Percentiles rank a stretch among this genome's conserved stretches.
phyloP scores from a whole-genome alignment of 2,329 filamentous ascomycete genomes.

The Phaeosphaeriaceae sp. region DNA sequence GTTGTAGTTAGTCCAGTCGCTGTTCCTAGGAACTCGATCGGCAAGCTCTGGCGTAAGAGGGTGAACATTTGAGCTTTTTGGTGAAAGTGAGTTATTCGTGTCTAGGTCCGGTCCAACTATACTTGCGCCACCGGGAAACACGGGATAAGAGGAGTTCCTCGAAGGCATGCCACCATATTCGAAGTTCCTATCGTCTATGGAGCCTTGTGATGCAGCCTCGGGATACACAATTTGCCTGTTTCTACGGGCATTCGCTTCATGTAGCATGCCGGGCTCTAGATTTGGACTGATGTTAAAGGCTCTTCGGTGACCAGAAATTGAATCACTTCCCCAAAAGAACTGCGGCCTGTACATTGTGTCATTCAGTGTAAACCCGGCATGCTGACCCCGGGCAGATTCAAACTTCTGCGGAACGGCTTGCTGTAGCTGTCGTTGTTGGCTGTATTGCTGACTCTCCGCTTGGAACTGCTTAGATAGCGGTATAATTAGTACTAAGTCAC shows the following conservation, averaged over 20 bases:
- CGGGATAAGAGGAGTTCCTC: slow-evolving; percentile 5
- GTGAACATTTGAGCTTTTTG: slow-evolving; percentile 20
- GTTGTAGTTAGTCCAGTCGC: slow-evolving; percentile 7
- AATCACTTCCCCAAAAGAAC: slow-evolving; percentile 3
- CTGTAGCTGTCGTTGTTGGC: slow-evolving; percentile 13
- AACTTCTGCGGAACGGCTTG: slow-evolving; percentile 7
- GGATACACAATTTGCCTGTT: neutral
- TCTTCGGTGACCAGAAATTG: neutral
- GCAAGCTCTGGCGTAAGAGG: slow-evolving; percentile 14
- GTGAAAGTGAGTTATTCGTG: slow-evolving; percentile 22
- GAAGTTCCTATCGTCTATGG: slow-evolving; percentile 7
- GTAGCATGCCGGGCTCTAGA: neutral
- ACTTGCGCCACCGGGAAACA: slow-evolving; percentile 3
- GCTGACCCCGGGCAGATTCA: neutral
- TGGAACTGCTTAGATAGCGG: slow-evolving; percentile 16
- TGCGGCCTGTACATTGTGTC: neutral
- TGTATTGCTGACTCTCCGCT: slow-evolving; percentile 5
- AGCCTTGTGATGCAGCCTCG: slow-evolving; percentile 3
- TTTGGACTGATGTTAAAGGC: slow-evolving; percentile 7
- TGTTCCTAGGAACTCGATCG: slow-evolving; percentile 7
- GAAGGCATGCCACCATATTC: neutral
- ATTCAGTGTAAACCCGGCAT: neutral
- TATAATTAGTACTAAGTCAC: slow-evolving; percentile 1
- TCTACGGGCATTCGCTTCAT: neutral
- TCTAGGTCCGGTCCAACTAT: slow-evolving; percentile 13